phyloP scores from a whole-genome alignment of 75 land plant genomes.

The Ceratopteris richardii region DNA sequence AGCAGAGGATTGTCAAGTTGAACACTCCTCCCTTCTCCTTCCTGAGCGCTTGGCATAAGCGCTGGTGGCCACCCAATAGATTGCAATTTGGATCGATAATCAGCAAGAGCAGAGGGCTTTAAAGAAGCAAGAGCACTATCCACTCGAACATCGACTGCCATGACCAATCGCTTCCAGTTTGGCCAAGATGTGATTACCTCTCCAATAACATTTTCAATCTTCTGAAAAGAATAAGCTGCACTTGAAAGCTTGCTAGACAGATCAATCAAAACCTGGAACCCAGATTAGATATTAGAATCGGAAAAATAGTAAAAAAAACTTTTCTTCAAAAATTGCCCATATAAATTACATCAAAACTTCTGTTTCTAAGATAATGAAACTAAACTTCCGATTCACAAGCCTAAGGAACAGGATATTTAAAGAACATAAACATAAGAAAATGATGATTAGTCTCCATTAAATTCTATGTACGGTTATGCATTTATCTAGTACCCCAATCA shows the following conservation, averaged over 20 bases:
- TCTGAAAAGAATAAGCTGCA: constrained; percentile 50
- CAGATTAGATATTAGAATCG: too few species aligned
- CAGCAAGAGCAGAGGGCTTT: constrained; percentile 83
- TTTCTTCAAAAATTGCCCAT: background rate
- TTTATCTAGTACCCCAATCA: too few species aligned
- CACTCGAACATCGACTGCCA: constrained; percentile 85
- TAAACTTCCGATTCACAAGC: background rate
- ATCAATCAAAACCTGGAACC: constrained; percentile 1
- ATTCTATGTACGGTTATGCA: too few species aligned
- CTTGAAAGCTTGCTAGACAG: constrained; percentile 6
- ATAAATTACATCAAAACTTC: background rate
- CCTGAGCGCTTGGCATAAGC: constrained; percentile 34
- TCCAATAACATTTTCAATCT: constrained; percentile 48
- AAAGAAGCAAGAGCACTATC: constrained; percentile 77
- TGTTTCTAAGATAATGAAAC: background rate
- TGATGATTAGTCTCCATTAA: background rate
- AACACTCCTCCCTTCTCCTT: constrained; percentile 19
- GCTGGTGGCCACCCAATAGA: constrained; percentile 98
- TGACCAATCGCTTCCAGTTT: constrained; percentile 60
- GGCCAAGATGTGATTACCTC: constrained; percentile 47
- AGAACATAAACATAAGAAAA: background rate
- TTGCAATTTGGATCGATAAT: constrained; percentile 59
- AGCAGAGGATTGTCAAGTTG: constrained; percentile 56
- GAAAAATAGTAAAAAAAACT: too few species aligned
- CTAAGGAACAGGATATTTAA: background rate